Percentiles rank a stretch among this genome's conserved stretches.
Evolutionary conservation across 2,329 filamentous ascomycete genomes (phyloP).

Genomic region (Fonsecaea monophora): DNA sequence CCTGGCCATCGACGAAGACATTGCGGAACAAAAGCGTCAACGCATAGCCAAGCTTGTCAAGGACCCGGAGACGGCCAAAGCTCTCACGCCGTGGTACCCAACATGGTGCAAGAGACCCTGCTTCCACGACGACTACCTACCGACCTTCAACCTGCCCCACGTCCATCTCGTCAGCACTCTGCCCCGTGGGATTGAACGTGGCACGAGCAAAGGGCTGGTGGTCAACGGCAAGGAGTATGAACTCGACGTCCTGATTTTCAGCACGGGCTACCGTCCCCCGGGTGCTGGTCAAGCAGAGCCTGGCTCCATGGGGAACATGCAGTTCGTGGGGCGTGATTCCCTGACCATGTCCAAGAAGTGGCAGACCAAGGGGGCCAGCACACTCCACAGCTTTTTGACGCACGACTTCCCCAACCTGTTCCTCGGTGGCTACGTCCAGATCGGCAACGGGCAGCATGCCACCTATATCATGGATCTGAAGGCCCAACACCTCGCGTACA

Average conservation of each 20-base stretch:
- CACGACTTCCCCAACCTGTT: background rate
- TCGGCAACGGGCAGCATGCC: background rate
- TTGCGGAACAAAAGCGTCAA: background rate
- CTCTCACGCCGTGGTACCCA: conserved; percentile 66
- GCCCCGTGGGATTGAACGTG: conserved; percentile 57
- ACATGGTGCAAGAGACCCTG: conserved; percentile 68
- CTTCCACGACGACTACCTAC: conserved; percentile 53
- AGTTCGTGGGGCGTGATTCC: background rate
- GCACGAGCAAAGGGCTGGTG: conserved; percentile 57
- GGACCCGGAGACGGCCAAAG: conserved; percentile 58
- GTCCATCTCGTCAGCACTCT: conserved; percentile 67
- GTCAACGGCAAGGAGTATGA: conserved; percentile 57
- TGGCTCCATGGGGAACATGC: background rate
- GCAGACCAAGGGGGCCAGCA: background rate
- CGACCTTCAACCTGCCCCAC: conserved; percentile 63
- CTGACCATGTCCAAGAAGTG: background rate
- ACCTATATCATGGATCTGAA: background rate
- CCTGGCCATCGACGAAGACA: background rate
- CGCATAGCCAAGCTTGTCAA: conserved; percentile 44
- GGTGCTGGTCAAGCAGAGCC: background rate
- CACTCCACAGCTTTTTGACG: background rate
- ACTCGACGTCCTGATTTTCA: conserved; percentile 56
- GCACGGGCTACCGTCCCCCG: conserved; percentile 47
- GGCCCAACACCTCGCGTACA: background rate
- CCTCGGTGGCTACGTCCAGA: background rate